A percentile compares a stretch with the other conserved stretches of the same genome.
Evolutionary conservation across 352 stramenopile genomes (phyloP).

Genomic region (Phytopythium chamaehyphon): DNA sequence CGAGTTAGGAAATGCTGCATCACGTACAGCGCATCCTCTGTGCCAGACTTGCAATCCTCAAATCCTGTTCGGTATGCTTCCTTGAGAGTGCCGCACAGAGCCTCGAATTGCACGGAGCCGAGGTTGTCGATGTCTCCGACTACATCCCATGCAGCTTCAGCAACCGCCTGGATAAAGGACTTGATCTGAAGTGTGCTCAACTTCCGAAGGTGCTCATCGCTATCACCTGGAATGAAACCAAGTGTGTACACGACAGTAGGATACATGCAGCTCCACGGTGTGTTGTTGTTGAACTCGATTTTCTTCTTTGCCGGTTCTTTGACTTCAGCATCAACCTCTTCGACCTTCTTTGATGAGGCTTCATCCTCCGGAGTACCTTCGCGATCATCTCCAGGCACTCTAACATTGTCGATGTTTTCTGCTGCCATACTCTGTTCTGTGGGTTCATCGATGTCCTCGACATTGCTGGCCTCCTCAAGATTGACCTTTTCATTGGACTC

Average conservation of each 20-base stretch:
- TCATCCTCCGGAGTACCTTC: no score
- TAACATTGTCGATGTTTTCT: no score
- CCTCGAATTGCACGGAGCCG: slow-evolving; percentile 73
- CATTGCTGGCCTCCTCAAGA: not conserved
- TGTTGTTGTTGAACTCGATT: slow-evolving; percentile 10
- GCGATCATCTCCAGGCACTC: no score
- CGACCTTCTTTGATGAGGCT: no score
- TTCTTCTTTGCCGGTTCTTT: slow-evolving; percentile 4
- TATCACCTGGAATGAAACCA: slow-evolving; percentile 50
- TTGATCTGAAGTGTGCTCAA: slow-evolving; percentile 83
- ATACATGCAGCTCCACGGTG: slow-evolving; percentile 45
- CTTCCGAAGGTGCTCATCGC: slow-evolving; percentile 43
- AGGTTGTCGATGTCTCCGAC: slow-evolving; percentile 40
- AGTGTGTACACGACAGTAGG: slow-evolving; percentile 64
- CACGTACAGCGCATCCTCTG: slow-evolving; percentile 56
- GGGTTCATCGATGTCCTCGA: no score
- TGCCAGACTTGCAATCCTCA: slow-evolving; percentile 18
- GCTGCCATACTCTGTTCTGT: no score
- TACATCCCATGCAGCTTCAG: slow-evolving; percentile 63
- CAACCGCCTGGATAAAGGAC: slow-evolving; percentile 76
- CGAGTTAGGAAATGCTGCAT: slow-evolving; percentile 66
- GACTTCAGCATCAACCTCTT: not conserved
- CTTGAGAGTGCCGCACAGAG: slow-evolving; percentile 57
- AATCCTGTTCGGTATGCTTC: slow-evolving; percentile 29
- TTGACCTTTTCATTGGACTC: slow-evolving; percentile 11